Conservation (phyloP, 805 yeast genomes). For the Sporopachydermia quercuum region DNA sequence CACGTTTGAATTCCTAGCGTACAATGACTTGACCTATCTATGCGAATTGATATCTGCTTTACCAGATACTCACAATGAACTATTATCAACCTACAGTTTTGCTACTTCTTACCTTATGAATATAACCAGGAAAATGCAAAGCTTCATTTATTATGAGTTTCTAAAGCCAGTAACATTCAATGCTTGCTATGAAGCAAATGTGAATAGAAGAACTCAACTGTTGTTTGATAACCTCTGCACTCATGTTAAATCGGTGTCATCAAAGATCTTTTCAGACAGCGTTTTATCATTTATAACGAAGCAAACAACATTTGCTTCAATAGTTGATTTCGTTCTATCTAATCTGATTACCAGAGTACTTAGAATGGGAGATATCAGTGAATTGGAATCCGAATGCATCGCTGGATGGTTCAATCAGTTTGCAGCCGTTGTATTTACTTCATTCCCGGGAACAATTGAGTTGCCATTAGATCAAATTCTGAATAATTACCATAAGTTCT, state of each 20-base stretch:
- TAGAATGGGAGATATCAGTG: not conserved
- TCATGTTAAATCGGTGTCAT: too few species aligned
- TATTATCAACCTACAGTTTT: not conserved
- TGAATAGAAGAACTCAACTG: too few species aligned
- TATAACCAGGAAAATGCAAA: too few species aligned
- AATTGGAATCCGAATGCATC: not conserved
- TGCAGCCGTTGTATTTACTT: not conserved
- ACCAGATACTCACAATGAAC: not conserved
- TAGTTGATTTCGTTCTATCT: not conserved
- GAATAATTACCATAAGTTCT: constrained; percentile 16
- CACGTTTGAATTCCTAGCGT: not conserved
- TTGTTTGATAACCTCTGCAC: too few species aligned
- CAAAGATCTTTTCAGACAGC: too few species aligned
- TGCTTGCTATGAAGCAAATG: not conserved
- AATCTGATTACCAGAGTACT: not conserved
- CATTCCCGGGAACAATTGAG: not conserved
- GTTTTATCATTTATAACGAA: too few species aligned
- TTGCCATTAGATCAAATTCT: constrained; percentile 2
- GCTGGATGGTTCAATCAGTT: not conserved
- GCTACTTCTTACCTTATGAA: not conserved
- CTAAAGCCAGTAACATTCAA: not conserved
- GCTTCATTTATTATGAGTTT: too few species aligned
- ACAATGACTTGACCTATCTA: not conserved
- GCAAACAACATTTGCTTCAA: not conserved
- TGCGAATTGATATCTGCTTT: not conserved